Base-by-base conservation (phyloP, 495 filamentous ascomycete genomes). In the Parathielavia hyrcaniae region DNA sequence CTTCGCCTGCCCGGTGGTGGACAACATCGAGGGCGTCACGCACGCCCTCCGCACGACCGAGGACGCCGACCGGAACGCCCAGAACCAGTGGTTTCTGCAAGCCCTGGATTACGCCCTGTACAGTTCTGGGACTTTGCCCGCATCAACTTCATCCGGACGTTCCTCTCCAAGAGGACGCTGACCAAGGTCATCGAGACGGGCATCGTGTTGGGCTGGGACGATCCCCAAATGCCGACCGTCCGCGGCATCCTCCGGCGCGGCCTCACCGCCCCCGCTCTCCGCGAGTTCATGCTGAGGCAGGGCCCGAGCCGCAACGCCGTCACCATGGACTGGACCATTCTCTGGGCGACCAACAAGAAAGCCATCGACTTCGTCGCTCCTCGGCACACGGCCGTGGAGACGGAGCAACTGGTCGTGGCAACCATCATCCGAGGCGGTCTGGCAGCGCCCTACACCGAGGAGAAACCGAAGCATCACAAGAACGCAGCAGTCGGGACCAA, bases 161-260 rank as follows among this genome's bases (percentile, higher is more conserved):
- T 50, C 48, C 48, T 50, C 11, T 50, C 48, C 1, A 50, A 50
- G 13, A 20, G 32, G 12, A 50, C 36, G 48, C 10, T 50, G 17
- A 38, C 48, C 11, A 38, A 38, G 32, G 48, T 50, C n/a, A 32
- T 50, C 10, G 48, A 38, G 14, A 22, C 32, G 16, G 48, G 48
- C 9, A 50, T 50, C 10, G 48, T 50, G 17, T n/a, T 14, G 1
- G 32, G 47, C 16, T 50, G 47, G 47, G 30, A 50, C 10, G 47
- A 50, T 20, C 30, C 47, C 8, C 47, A 26, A 1, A 90, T 93
- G 81, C 89, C 89, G 5, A 92, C 89, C 0, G 86, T 95, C 52
- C 85, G 90, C 17, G 90, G 90, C 64, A 89, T 92, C 49, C 77
- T 86, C 16, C 79, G 89, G 38, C 84, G 88, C 88, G 47, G 47